Evolutionary conservation across 805 yeast species (phyloP).

Genomic region (Candida jianshihensis): DNA sequence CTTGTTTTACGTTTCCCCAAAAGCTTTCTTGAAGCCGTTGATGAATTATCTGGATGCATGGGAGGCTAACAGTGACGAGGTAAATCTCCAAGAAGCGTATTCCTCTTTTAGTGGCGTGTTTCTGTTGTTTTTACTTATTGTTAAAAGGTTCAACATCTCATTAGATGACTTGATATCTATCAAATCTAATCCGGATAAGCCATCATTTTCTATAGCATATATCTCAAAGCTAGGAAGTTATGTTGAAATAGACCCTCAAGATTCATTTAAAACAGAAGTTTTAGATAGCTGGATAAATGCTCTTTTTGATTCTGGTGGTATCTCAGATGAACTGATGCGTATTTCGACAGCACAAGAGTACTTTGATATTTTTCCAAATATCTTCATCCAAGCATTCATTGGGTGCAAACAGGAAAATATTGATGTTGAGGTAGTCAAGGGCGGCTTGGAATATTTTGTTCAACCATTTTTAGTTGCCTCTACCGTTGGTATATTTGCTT

Average conservation of each 20-base stretch:
- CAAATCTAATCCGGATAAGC: constrained; percentile 8
- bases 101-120: constrained; percentile 61
- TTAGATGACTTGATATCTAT: constrained; percentile 21
- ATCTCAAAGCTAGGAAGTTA: constrained; percentile 22
- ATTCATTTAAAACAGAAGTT: constrained; percentile 22
- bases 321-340: constrained; percentile 76
- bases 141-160: constrained; percentile 31
- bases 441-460: constrained; percentile 81
- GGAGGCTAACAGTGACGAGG: constrained; percentile 35
- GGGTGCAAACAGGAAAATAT: constrained; percentile 52
- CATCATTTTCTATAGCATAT: constrained; percentile 27
- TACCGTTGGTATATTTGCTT: constrained; percentile 46
- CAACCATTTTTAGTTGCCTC: constrained; percentile 69
- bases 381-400: constrained; percentile 63
- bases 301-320: constrained; percentile 75
- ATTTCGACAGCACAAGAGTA: constrained; percentile 61
- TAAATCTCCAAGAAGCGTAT: constrained; percentile 58
- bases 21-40: constrained; percentile 34
- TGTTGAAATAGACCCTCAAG: constrained; percentile 19
- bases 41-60: constrained; percentile 46
- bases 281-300: constrained; percentile 75
- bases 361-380: constrained; percentile 60
- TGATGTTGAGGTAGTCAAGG: constrained; percentile 52
- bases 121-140: constrained; percentile 36
- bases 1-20: constrained; percentile 39